phyloP scores from a whole-genome alignment of 495 filamentous ascomycete species.

The Trypethelium eluteriae region DNA sequence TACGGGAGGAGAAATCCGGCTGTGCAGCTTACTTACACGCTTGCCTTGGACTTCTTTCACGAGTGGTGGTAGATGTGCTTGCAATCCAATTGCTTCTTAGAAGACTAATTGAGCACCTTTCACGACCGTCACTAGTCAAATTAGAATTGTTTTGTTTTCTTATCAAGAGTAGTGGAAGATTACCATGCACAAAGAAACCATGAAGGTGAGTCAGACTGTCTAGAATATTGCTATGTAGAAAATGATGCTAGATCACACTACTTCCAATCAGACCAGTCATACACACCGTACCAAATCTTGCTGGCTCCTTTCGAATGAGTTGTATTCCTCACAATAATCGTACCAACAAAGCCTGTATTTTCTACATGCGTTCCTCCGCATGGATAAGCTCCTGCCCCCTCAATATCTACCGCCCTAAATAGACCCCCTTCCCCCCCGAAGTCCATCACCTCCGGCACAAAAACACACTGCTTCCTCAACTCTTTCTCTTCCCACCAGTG shows the following conservation, averaged over 20 bases:
- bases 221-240: too few species aligned
- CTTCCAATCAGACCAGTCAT: neutral
- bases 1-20: too few species aligned
- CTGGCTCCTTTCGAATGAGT: constrained; percentile 46
- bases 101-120: too few species aligned
- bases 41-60: too few species aligned
- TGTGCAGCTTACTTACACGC: too few species aligned
- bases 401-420: constrained; percentile 46
- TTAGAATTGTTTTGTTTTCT: too few species aligned
- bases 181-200: too few species aligned
- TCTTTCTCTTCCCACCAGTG: neutral
- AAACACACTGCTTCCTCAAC: constrained; percentile 39
- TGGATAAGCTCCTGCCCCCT: constrained; percentile 50
- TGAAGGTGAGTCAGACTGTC: too few species aligned
- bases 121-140: too few species aligned
- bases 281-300: constrained; percentile 42
- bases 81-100: too few species aligned
- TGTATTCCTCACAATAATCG: constrained; percentile 52
- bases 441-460: constrained; percentile 46
- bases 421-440: constrained; percentile 38
- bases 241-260: neutral
- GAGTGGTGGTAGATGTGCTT: too few species aligned
- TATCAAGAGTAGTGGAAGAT: too few species aligned
- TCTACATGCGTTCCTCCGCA: constrained; percentile 58
- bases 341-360: constrained; percentile 43